Conservation (phyloP, 257 asterid species). For the Plantago elongata region DNA sequence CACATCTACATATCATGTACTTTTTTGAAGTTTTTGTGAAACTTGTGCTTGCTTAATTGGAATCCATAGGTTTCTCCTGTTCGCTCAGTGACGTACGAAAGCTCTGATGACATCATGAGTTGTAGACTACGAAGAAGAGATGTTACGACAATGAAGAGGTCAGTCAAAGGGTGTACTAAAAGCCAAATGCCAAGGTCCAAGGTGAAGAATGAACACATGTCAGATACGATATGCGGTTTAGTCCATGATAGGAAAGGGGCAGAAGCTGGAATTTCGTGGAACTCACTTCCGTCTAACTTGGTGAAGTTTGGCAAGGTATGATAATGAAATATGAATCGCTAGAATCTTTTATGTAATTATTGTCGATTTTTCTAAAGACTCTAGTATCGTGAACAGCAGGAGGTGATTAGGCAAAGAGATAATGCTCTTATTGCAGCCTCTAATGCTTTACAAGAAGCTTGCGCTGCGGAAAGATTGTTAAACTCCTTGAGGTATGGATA, state of each 20-base stretch:
- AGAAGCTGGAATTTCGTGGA: slow-evolving; percentile 51
- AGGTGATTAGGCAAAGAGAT: slow-evolving; percentile 56
- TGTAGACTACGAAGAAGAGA: slow-evolving; percentile 26
- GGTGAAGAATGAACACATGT: slow-evolving; percentile 22
- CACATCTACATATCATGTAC: not conserved
- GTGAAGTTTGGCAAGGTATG: slow-evolving; percentile 66
- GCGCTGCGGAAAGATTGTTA: slow-evolving; percentile 74
- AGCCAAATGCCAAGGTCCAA: slow-evolving; percentile 27
- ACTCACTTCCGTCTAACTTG: slow-evolving; percentile 43
- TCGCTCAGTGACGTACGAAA: slow-evolving; percentile 44
- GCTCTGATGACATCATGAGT: slow-evolving; percentile 57
- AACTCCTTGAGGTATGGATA: slow-evolving; percentile 56
- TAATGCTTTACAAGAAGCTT: slow-evolving; percentile 74
- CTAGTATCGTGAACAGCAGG: slow-evolving; percentile 34
- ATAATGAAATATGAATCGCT: not conserved
- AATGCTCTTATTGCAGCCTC: slow-evolving; percentile 55
- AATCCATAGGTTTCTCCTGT: slow-evolving; percentile 59
- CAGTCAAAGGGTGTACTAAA: slow-evolving; percentile 26
- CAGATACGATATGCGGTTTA: slow-evolving; percentile 29
- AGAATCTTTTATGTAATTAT: not conserved
- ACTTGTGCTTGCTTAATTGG: slow-evolving; percentile 16
- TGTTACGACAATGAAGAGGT: slow-evolving; percentile 24
- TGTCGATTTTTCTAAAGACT: not conserved
- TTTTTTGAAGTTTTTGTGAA: not conserved
- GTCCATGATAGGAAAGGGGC: slow-evolving; percentile 44